Conservation (phyloP, 192 early-diverging fungal species). For the Chytriomyces sp. region DNA sequence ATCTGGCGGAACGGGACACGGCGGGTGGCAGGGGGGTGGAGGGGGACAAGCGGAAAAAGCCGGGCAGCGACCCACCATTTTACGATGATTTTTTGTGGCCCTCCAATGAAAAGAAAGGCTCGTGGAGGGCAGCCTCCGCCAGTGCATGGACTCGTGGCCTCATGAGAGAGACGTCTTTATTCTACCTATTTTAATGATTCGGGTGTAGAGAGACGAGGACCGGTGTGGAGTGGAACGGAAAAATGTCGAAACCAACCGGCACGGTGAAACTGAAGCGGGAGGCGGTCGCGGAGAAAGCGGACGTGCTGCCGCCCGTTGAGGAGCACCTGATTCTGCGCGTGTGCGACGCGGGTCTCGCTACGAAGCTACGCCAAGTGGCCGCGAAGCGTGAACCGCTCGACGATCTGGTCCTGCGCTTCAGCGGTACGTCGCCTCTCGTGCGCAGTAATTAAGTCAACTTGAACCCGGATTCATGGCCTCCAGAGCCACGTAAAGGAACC, state of each 20-base stretch:
- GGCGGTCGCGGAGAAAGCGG: not conserved
- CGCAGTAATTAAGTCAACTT: not conserved
- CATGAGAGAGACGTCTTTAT: no score
- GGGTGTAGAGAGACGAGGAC: no score
- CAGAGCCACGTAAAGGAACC: constrained; percentile 55
- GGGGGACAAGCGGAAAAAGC: not conserved
- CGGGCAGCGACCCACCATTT: constrained; percentile 11
- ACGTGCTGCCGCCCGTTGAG: constrained; percentile 61
- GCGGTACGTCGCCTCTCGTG: constrained; percentile 1
- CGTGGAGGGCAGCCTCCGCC: no score
- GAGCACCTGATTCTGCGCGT: constrained; percentile 82
- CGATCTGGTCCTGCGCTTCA: constrained; percentile 48
- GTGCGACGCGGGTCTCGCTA: constrained; percentile 49
- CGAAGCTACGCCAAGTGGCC: constrained; percentile 52
- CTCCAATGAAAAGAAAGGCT: no score
- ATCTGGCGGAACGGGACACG: not conserved
- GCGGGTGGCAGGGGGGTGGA: not conserved
- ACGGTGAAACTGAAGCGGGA: constrained; percentile 35
- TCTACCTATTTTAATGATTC: no score
- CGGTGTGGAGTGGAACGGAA: no score
- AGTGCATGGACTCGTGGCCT: no score
- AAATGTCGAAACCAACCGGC: constrained; percentile 9
- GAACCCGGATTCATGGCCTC: not conserved
- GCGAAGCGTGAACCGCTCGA: constrained; percentile 45
- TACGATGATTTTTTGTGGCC: constrained; percentile 4